Percentiles rank a stretch among this genome's conserved stretches.
Evolutionary conservation across 2,329 filamentous ascomycete genomes (phyloP).

Genomic region (Xylariomycetidae sp.): DNA sequence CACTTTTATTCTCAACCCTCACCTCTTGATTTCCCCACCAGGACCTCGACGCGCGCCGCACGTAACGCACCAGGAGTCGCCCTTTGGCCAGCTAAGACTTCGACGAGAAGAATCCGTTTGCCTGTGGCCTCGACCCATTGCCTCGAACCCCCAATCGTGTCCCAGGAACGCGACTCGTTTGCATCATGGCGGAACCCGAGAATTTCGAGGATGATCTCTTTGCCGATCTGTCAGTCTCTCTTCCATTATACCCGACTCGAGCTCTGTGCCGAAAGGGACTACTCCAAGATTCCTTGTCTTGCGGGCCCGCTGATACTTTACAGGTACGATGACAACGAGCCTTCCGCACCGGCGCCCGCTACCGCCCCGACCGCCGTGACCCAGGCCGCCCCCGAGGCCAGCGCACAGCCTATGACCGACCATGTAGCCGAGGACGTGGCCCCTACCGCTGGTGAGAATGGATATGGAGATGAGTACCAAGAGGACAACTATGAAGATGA

Average conservation of each 20-base stretch:
- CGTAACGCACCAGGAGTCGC: too few species aligned
- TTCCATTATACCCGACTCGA: not conserved
- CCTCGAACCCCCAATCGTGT: conserved; percentile 5
- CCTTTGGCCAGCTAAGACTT: too few species aligned
- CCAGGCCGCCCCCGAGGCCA: conserved; percentile 21
- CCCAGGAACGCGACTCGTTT: conserved; percentile 5
- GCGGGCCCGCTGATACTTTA: conserved; percentile 5
- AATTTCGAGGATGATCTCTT: conserved; percentile 92
- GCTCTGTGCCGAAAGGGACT: not conserved
- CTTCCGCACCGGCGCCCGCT: conserved; percentile 30
- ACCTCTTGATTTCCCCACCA: too few species aligned
- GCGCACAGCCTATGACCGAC: conserved; percentile 26
- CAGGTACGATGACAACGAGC: conserved; percentile 65
- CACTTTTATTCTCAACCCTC: too few species aligned
- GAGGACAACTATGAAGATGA: conserved; percentile 45
- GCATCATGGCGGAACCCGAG: conserved; percentile 69
- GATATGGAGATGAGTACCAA: conserved; percentile 36
- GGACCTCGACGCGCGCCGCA: too few species aligned
- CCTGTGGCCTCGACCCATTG: too few species aligned
- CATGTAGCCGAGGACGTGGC: conserved; percentile 25
- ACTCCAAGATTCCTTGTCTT: conserved; percentile 1
- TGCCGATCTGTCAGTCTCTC: conserved; percentile 73
- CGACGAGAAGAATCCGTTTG: too few species aligned
- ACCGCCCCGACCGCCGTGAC: conserved; percentile 16
- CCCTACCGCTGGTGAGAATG: conserved; percentile 24